A percentile compares a stretch with the other conserved stretches of the same genome.
These are phyloP conservation scores for Daedalea quercina DNA, from an alignment of 768 basidiomycete genomes.

Conservation along the genomic window DNA sequence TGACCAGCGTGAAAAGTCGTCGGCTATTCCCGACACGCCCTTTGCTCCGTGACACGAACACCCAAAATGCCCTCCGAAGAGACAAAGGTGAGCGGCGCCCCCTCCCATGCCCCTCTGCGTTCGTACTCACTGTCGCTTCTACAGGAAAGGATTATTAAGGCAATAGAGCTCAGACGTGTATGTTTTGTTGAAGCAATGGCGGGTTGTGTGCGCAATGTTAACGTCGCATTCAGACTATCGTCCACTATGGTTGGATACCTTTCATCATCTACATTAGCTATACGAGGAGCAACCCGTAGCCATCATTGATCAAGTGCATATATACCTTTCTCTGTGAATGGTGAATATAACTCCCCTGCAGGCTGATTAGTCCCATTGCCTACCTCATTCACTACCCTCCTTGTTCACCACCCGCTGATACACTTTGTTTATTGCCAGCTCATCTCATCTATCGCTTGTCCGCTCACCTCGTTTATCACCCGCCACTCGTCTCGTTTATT, in stretches of 20 bases:
- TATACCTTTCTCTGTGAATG: neutral
- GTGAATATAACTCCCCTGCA: constrained; percentile 22
- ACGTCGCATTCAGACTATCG: constrained; percentile 52
- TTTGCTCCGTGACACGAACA: constrained; percentile 15
- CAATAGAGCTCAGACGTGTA: constrained; percentile 78
- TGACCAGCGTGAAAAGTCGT: constrained; percentile 20
- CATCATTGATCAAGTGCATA: constrained; percentile 92
- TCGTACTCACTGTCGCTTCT: neutral
- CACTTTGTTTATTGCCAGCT: no score
- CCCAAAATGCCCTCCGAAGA: constrained; percentile 80
- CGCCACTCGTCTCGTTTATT: no score
- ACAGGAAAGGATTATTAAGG: constrained; percentile 79
- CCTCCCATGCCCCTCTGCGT: neutral
- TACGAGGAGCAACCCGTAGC: constrained; percentile 87
- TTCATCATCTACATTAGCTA: constrained; percentile 95
- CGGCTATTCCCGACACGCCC: constrained; percentile 22
- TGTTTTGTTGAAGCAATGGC: constrained; percentile 22
- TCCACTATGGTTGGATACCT: constrained; percentile 96
- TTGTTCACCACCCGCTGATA: no score
- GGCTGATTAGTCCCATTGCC: constrained; percentile 93
- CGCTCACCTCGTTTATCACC: no score
- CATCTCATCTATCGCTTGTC: no score
- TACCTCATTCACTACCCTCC: no score
- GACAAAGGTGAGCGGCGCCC: constrained; percentile 59
- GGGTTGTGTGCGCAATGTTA: constrained; percentile 1